phyloP scores from a whole-genome alignment of 2,329 filamentous ascomycete species.

The Talaromyces amestolkiae region DNA sequence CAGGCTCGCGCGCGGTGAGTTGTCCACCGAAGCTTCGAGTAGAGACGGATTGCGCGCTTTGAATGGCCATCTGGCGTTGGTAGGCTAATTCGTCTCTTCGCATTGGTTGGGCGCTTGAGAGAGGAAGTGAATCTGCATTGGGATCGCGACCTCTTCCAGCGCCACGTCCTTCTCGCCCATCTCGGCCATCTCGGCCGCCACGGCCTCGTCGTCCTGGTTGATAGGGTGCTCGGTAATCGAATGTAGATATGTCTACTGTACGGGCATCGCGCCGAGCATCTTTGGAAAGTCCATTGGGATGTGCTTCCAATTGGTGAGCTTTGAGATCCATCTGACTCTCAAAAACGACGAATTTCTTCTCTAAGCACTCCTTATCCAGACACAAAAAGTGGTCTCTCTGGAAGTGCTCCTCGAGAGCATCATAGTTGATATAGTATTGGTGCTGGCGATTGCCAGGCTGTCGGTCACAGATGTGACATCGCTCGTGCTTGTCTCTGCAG shows the following conservation, averaged over 20 bases:
- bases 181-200: constrained; percentile 44
- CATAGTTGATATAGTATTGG: constrained; percentile 89
- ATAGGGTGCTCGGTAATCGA: constrained; percentile 75
- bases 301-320: constrained; percentile 81
- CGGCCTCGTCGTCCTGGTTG: constrained; percentile 50
- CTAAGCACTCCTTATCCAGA: constrained; percentile 78
- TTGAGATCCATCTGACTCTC: constrained; percentile 93
- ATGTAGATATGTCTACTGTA: constrained; percentile 80
- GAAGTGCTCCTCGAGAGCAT: constrained; percentile 83
- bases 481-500: constrained; percentile 89
- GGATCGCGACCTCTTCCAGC: constrained; percentile 75
- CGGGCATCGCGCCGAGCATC: constrained; percentile 79
- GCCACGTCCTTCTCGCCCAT: constrained; percentile 57
- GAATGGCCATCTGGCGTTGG: constrained; percentile 87
- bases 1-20: constrained; percentile 56
- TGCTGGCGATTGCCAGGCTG: constrained; percentile 62
- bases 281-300: constrained; percentile 77
- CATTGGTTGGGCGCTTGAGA: constrained; percentile 74
- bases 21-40: constrained; percentile 82
- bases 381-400: constrained; percentile 83
- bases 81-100: constrained; percentile 85
- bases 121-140: constrained; percentile 74
- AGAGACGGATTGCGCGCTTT: constrained; percentile 77
- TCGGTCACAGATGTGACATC: constrained; percentile 90
- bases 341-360: constrained; percentile 98